phyloP scores from a whole-genome alignment of 148 eudicot genomes.

The Cornus kousa region DNA sequence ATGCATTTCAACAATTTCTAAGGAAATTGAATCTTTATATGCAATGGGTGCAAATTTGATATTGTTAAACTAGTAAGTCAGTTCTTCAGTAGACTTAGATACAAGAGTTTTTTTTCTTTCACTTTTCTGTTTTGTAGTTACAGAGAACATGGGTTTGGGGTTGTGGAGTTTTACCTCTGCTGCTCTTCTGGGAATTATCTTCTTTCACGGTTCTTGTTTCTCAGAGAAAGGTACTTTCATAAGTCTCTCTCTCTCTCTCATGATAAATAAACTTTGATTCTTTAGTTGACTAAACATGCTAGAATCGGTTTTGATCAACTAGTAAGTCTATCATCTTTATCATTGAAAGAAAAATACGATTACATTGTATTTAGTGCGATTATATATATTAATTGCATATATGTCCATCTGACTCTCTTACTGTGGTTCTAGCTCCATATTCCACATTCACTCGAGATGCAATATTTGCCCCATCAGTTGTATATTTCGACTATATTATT shows the following conservation, averaged over 20 bases:
- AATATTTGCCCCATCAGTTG: constrained; percentile 43
- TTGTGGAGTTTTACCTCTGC: neutral
- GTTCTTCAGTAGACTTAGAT: no score
- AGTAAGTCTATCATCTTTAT: no score
- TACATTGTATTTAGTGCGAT: neutral
- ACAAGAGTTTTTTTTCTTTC: no score
- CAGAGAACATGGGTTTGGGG: neutral
- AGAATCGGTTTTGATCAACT: neutral
- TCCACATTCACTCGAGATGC: constrained; percentile 56
- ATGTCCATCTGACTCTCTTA: no score
- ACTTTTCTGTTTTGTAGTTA: neutral
- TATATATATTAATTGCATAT: neutral
- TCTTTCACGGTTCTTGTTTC: constrained; percentile 29
- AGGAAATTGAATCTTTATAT: no score
- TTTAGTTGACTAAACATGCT: no score
- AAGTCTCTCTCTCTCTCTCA: neutral
- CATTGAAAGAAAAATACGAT: neutral
- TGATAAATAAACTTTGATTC: no score
- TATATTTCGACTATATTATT: constrained; percentile 68
- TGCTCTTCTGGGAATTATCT: constrained; percentile 16
- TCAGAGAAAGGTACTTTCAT: constrained; percentile 39
- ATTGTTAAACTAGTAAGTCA: no score
- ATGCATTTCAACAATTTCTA: no score
- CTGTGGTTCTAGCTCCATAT: constrained; percentile 53
- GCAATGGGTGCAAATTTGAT: no score